Conservation (phyloP, 345 rosid species). For the Arabis alpina region DNA sequence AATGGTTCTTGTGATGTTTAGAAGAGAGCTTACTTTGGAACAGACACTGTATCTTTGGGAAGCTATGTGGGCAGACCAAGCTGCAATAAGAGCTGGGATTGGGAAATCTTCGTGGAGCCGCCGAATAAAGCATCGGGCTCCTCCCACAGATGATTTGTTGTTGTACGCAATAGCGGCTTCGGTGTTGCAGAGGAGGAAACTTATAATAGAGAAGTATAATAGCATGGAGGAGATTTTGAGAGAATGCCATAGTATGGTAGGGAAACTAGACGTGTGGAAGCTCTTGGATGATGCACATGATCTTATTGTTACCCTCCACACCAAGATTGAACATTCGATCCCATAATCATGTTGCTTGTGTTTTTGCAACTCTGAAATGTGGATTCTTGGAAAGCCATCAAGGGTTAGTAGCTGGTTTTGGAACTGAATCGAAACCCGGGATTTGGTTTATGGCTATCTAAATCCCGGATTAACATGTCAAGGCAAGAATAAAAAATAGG, state of each 20-base stretch:
- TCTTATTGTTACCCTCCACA: conserved; percentile 81
- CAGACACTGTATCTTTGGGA: conserved; percentile 94
- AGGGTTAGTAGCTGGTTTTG: background rate
- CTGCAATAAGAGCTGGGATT: conserved; percentile 84
- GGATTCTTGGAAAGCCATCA: background rate
- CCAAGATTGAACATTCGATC: conserved; percentile 64
- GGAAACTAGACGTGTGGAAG: conserved; percentile 96
- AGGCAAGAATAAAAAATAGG: conserved; percentile 1
- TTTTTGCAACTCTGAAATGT: too few species aligned
- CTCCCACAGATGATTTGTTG: conserved; percentile 89
- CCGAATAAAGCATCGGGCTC: conserved; percentile 75
- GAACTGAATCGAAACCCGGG: background rate
- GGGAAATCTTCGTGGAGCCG: conserved; percentile 88
- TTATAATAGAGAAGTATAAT: conserved; percentile 82
- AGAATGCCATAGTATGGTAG: conserved; percentile 92
- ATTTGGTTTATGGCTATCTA: background rate
- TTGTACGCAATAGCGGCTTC: conserved; percentile 89
- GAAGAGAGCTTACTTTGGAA: conserved; percentile 86
- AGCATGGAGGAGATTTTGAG: conserved; percentile 94
- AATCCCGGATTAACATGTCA: conserved; percentile 4
- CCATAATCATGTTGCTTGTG: conserved; percentile 7
- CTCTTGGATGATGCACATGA: conserved; percentile 91
- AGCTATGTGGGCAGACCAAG: conserved; percentile 99
- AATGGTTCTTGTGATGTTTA: conserved; percentile 93
- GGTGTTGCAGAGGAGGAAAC: conserved; percentile 86